Conservation (phyloP, 2,329 filamentous ascomycete genomes). For the Bipolaris gigantea region DNA sequence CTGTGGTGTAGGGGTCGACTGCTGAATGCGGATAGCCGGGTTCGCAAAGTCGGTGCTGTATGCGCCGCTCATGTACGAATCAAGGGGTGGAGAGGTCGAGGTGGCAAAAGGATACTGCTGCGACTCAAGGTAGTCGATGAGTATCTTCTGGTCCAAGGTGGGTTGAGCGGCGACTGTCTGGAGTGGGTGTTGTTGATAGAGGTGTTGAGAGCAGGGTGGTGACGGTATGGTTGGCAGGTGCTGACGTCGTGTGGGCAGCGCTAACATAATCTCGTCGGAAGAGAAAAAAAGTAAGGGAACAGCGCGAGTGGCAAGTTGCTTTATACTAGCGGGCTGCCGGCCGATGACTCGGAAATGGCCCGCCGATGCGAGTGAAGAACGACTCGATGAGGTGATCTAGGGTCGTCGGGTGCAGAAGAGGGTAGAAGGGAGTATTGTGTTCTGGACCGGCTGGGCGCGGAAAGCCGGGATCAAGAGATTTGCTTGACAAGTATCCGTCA, state of each 20-base stretch:
- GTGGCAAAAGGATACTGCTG: slow-evolving; percentile 36
- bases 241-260: slow-evolving; percentile 44
- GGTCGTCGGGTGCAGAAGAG: slow-evolving; percentile 30
- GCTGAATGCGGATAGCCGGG: slow-evolving; percentile 46
- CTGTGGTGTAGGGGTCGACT: slow-evolving; percentile 46
- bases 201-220: slow-evolving; percentile 34
- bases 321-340: slow-evolving; percentile 41
- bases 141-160: slow-evolving; percentile 39
- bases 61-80: slow-evolving; percentile 40
- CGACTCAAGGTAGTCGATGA: slow-evolving; percentile 44
- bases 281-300: slow-evolving; percentile 37
- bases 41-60: slow-evolving; percentile 39
- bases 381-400: slow-evolving; percentile 41
- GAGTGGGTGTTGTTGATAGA: slow-evolving; percentile 35
- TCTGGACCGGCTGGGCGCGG: slow-evolving; percentile 29
- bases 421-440: slow-evolving; percentile 23
- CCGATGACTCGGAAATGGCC: slow-evolving; percentile 36
- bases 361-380: slow-evolving; percentile 26
- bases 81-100: slow-evolving; percentile 14
- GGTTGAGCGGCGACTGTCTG: slow-evolving; percentile 31
- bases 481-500: slow-evolving; percentile 15
- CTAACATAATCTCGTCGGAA: slow-evolving; percentile 41
- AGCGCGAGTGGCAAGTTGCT: slow-evolving; percentile 43
- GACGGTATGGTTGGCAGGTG: slow-evolving; percentile 37
- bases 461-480: slow-evolving; percentile 29